These are phyloP conservation scores for Mrakiaceae sp. DNA, from an alignment of 1,284 basidiomycete species.

Conservation along the genomic window DNA sequence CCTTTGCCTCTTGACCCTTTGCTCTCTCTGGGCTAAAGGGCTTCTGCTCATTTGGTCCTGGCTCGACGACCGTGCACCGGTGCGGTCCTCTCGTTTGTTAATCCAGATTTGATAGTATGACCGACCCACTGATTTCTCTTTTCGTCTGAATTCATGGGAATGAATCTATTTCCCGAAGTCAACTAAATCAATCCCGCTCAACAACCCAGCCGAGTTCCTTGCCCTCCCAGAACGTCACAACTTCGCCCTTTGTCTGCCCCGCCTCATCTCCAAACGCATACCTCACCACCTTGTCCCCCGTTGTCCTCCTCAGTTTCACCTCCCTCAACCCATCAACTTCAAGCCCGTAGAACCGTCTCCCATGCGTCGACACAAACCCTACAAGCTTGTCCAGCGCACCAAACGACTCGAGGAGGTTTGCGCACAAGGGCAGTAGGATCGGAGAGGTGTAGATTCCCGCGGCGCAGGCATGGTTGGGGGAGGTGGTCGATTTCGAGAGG, in stretches of 20 bases:
- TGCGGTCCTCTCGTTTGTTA: no score
- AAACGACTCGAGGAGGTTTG: conserved; percentile 67
- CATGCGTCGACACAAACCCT: conserved; percentile 63
- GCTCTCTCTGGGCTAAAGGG: no score
- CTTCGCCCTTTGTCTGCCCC: conserved; percentile 34
- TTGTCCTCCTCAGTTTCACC: conserved; percentile 34
- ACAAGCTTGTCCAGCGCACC: conserved; percentile 68
- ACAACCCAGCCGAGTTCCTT: conserved; percentile 70
- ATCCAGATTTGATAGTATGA: no score
- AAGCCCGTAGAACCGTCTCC: conserved; percentile 65
- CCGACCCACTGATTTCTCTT: no score
- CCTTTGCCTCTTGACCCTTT: no score
- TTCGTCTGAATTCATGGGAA: no score
- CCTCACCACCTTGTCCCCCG: conserved; percentile 40
- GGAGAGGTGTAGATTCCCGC: conserved; percentile 90
- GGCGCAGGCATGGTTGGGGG: conserved; percentile 46
- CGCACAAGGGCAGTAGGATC: conserved; percentile 75
- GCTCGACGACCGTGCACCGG: no score
- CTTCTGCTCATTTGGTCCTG: no score
- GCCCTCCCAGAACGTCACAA: conserved; percentile 89
- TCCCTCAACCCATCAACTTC: conserved; percentile 31
- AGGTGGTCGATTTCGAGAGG: conserved; percentile 56
- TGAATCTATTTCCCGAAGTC: no score
- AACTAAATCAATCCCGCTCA: conserved; percentile 1
- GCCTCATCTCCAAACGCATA: conserved; percentile 41